Evolutionary conservation across 23 red algal genomes (phyloP), one percentile per base, ranked within the genome.

Genomic region (Gracilariopsis chorda): DNA sequence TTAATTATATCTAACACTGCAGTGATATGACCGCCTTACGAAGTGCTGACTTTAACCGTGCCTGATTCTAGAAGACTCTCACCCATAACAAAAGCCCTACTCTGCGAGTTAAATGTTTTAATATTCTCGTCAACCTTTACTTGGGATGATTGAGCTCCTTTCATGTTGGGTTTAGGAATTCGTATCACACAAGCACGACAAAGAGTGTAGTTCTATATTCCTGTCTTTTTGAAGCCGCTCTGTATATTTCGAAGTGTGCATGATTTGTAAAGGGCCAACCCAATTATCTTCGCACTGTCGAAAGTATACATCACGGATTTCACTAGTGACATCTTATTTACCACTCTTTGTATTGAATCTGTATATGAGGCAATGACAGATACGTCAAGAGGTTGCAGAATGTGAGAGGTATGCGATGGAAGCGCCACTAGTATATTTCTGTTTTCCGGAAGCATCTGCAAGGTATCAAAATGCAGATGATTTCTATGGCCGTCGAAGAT

Each of bases 301-400:
- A 72, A 6, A 32, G 3, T 20, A 33, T 37, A 19, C 5, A 72
- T 4, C 5, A 72, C 65, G 5, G 35, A 33, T 7, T 32, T 4
- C 6, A 4, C 4, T 72, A n/a, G 5, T 21, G 35, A 17, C 5
- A 72, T 6, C 5, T 30, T 19, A 45, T 68, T 27, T 7, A 65
- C 27, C 37, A 30, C 0, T 8, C 81, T 27, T 20, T 32, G 13
- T 34, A 63, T 7, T 42, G 79, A 84, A n/a, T n/a, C n/a, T 36
- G 60, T 62, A 24, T 28, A n/a, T n/a, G n/a, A 65, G 0, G 11
- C 35, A 23, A 85, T 68, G 4, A 68, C 81, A 21, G 36, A 39
- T 14, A 85, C 81, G 32, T 85, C 45, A 23, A 71, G 42, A 69
- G 56, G 55, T 49, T 85, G 81, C 32, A 67, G 39, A 0, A 71